These are phyloP conservation scores for Musa schizocarpa DNA, from an alignment of 176 grass and related monocot species.

Conservation along the genomic window DNA sequence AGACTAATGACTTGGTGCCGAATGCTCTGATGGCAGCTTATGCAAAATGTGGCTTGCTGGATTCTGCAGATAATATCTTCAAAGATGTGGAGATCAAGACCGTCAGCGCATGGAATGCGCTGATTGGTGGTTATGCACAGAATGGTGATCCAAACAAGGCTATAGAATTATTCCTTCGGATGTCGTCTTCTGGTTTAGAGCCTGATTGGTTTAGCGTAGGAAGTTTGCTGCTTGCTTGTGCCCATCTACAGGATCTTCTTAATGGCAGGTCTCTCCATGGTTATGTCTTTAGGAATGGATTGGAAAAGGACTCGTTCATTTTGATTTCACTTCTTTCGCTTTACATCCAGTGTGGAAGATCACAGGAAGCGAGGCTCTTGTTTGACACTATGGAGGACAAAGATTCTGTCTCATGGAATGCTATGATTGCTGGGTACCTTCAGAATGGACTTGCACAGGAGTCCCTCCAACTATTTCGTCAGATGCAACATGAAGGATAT, in stretches of 20 bases:
- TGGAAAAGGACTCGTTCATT: constrained; percentile 45
- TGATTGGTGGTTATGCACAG: constrained; percentile 38
- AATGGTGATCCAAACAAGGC: constrained; percentile 25
- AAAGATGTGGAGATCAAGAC: constrained; percentile 24
- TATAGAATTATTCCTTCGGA: constrained; percentile 35
- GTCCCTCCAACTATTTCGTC: constrained; percentile 38
- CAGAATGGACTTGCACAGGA: constrained; percentile 31
- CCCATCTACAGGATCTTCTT: constrained; percentile 24
- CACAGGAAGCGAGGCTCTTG: constrained; percentile 17
- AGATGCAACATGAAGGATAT: constrained; percentile 26
- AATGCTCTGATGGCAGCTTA: constrained; percentile 56
- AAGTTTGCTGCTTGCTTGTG: constrained; percentile 47
- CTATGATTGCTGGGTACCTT: constrained; percentile 48
- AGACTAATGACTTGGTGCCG: constrained; percentile 33
- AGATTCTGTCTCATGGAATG: constrained; percentile 49
- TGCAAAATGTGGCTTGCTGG: constrained; percentile 30
- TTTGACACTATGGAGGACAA: constrained; percentile 33
- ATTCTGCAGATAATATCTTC: constrained; percentile 31
- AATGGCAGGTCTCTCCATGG: constrained; percentile 42
- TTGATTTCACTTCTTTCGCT: constrained; percentile 37
- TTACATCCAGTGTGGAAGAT: constrained; percentile 35
- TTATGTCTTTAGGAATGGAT: constrained; percentile 49
- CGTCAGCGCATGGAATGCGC: constrained; percentile 17
- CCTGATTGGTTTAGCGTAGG: constrained; percentile 55
- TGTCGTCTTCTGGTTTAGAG: constrained; percentile 22